Evolutionary conservation across 768 basidiomycete genomes (phyloP), one percentile per base, ranked within the genome.

Genomic region (Suillus plorans): DNA sequence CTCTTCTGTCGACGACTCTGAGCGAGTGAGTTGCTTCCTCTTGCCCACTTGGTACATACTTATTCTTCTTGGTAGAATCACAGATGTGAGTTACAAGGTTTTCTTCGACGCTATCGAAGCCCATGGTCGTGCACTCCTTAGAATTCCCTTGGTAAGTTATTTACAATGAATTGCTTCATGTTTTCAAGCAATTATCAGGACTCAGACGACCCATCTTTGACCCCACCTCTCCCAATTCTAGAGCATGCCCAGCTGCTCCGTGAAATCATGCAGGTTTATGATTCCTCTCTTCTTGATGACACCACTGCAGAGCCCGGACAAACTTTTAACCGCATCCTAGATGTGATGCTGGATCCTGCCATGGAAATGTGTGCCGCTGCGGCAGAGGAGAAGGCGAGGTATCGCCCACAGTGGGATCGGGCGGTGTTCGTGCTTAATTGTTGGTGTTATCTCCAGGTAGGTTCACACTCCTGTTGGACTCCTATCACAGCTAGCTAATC

Each of bases 91-190:
- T 2, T 92, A 94, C 76, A 85, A 88, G 57, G 85, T 90, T 14
- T 99, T 99, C 76, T 91, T 92, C 67, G 92, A 94, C 57, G 89
- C 94, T 3, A 89, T 99, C 55, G 90, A 92, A 63, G 83, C 89
- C 0, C 94, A 95, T 76, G 92, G 94, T 2, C 86, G 91, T 37
- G 86, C 86, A 4, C 74, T 89, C 10, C 73, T 80, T 13, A 81
- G 83, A 25, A 75, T 84, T n/a, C 77, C 82, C 13, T 73, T 89
- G 18, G 90, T 90, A 71, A 44, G 85, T 73, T 14, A 12, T 42
- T 18, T 13, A 10, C 18, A 5, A 16, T 3, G 22, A 2, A 12
- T 7, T 10, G 4, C 22, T 28, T 59, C 3, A 0, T 20, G 25
- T 25, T 25, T 28, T 5, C 20, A 53, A 61, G 18, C 9, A 9